Base-by-base conservation (phyloP, 2,329 filamentous ascomycete genomes). In the Malbranchea zuffiana region DNA sequence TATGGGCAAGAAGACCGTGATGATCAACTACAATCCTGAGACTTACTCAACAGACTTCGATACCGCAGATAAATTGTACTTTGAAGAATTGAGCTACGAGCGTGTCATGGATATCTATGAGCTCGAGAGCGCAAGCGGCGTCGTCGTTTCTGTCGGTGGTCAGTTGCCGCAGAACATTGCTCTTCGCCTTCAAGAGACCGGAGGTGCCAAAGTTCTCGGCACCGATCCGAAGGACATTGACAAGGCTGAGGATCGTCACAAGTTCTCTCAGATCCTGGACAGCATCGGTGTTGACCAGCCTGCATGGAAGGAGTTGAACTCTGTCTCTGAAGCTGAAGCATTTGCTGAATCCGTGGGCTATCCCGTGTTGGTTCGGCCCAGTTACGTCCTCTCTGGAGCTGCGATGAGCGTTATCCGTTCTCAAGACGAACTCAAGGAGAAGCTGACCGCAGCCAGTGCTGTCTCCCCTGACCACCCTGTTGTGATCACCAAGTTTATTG, bases 61-160 rank as follows among this genome's bases (percentile, higher is more conserved):
- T 50, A 76, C 75, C 6, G 84, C 86, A 6, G 88, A 96, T 52
- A 85, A 78, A 52, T 74, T 98, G 4, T 98, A 96, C 65, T 98
- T 98, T 47, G 90, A 96, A 51, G 90, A 98, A 63, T 66, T 96
- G 37, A 90, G 81, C 61, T 96, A 95, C 58, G 90, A 96, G 67
- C 80, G 88, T 56, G 88, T 96, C 6, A 93, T 96, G 85, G 90
- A 98, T 60, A 96, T 96, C 47, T 95, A 95, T 59, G 90, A 96
- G 61, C 74, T 96, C 11, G 90, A 96, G 63, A 68, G 69, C 41
- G 79, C 87, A 5, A 76, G 71, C 37, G 88, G 87, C 50, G 85
- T 96, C 17, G 87, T 96, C 3, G 88, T 96, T 5, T 95, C 86
- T 41, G 86, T 96, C 7, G 90, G 90, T 55, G 90, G 90, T 28